These are phyloP conservation scores for Oemleria cerasiformis DNA, from an alignment of 306 rosid genomes.

Conservation along the genomic window DNA sequence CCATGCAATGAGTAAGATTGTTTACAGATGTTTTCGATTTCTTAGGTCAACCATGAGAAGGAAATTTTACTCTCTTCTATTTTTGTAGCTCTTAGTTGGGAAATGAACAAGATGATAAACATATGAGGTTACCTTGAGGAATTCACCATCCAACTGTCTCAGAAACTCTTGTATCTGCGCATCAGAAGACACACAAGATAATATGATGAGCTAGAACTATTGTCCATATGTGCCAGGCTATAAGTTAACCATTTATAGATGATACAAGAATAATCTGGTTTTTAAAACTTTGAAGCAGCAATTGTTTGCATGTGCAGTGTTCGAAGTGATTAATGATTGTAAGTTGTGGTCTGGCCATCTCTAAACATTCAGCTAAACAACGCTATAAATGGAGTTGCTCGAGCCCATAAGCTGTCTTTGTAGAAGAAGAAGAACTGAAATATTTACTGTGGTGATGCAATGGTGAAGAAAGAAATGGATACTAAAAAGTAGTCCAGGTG, in stretches of 20 bases:
- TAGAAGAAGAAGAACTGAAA: not conserved
- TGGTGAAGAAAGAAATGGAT: not conserved
- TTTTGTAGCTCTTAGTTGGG: not conserved
- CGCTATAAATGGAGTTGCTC: not conserved
- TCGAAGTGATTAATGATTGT: not conserved
- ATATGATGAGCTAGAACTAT: not conserved
- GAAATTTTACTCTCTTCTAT: not conserved
- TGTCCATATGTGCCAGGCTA: not conserved
- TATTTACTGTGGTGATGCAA: not conserved
- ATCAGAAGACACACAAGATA: constrained; percentile 23
- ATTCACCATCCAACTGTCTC: constrained; percentile 82
- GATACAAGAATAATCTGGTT: not conserved
- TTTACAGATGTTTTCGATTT: not conserved
- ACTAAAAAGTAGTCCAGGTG: not conserved
- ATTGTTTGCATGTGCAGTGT: not conserved
- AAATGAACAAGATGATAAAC: constrained; percentile 8
- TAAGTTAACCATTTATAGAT: not conserved
- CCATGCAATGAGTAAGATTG: not conserved
- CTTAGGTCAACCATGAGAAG: not conserved
- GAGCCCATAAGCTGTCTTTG: not conserved
- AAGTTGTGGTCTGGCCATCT: not conserved
- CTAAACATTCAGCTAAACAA: not conserved
- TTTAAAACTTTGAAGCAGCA: not conserved
- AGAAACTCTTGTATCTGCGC: constrained; percentile 76
- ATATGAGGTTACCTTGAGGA: constrained; percentile 59